phyloP scores from a whole-genome alignment of 1,284 basidiomycete genomes.

The Heterobasidion irregulare region DNA sequence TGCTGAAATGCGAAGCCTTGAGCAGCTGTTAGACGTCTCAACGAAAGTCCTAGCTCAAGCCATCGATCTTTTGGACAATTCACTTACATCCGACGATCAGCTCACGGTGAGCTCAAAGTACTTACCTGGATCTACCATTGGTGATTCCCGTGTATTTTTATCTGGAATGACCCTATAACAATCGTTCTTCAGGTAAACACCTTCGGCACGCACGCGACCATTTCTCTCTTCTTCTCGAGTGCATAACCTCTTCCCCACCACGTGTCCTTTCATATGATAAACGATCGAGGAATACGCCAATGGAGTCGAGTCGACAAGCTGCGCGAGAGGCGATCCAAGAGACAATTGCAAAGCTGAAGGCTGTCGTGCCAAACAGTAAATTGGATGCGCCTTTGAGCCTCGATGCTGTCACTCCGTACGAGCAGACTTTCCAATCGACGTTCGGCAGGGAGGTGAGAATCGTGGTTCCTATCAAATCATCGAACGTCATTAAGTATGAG shows the following conservation, averaged over 20 bases:
- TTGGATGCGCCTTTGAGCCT: slow-evolving; percentile 53
- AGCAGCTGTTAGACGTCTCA: slow-evolving; percentile 55
- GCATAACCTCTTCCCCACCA: slow-evolving; percentile 39
- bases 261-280: slow-evolving; percentile 65
- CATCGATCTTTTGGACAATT: slow-evolving; percentile 57
- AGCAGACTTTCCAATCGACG: slow-evolving; percentile 66
- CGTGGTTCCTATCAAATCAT: neutral
- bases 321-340: slow-evolving; percentile 50
- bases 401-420: slow-evolving; percentile 71
- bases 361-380: slow-evolving; percentile 37
- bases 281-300: slow-evolving; percentile 67
- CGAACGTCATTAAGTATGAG: neutral
- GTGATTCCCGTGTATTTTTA: slow-evolving; percentile 23
- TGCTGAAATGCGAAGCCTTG: slow-evolving; percentile 21
- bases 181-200: slow-evolving; percentile 55
- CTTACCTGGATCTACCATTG: slow-evolving; percentile 77
- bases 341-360: slow-evolving; percentile 48
- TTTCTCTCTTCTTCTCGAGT: slow-evolving; percentile 58
- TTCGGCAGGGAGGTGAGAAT: slow-evolving; percentile 69
- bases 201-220: slow-evolving; percentile 77
- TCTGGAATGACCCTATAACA: neutral
- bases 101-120: slow-evolving; percentile 57
- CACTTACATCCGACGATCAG: slow-evolving; percentile 58
- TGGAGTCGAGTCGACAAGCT: slow-evolving; percentile 60
- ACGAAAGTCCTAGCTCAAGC: slow-evolving; percentile 61